Base-by-base conservation (phyloP, 2,329 filamentous ascomycete species). In the Fusarium duplospermum region DNA sequence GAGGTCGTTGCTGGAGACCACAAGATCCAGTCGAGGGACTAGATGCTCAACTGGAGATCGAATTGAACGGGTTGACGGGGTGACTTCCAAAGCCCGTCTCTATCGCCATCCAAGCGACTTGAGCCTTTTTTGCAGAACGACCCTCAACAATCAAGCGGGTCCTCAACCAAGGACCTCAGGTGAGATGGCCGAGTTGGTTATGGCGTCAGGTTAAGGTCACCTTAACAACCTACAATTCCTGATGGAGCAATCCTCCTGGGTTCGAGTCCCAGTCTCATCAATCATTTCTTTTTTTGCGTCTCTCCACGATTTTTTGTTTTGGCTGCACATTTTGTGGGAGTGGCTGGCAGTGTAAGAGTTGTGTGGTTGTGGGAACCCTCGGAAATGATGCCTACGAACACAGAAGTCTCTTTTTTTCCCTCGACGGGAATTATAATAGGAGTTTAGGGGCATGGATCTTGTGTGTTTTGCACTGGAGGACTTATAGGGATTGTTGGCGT, bases 1-100 rank as follows among this genome's bases (percentile, higher is more conserved):
- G 94, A 98, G 84, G 96, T 94, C 57, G 92, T 98, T 68, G 92
- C 92, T 78, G 95, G 94, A 1, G 96, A 98, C 81, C 86, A 98
- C 84, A 98, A 98, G 89, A 88, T 98, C 60, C 96, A 98, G 87
- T 77, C 80, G 11, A 74, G 74, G 22, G 78, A 81, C 6, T 83
- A 82, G 65, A 67, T 22, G 18, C 31, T 10, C 22, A n/a, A 13
- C 18, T 50, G 2, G 13, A 47, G 38, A 52, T 27, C 52, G 24
- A 57, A 27, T 47, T 56, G 35, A 61, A 31, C 20, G 45, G 58
- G 57, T 62, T 57, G 47, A 45, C 33, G 45, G 27, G 54, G 31
- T 56, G 62, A 52, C 33, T 22, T 50, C 62, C 40, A 10, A 56
- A 58, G 22, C 35, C 54, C 33, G 35, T 63, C 38, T 54, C n/a